Evolutionary conservation across 2,329 filamentous ascomycete genomes (phyloP), one percentile per base, ranked within the genome.

Genomic region (Eurotiales sp.): DNA sequence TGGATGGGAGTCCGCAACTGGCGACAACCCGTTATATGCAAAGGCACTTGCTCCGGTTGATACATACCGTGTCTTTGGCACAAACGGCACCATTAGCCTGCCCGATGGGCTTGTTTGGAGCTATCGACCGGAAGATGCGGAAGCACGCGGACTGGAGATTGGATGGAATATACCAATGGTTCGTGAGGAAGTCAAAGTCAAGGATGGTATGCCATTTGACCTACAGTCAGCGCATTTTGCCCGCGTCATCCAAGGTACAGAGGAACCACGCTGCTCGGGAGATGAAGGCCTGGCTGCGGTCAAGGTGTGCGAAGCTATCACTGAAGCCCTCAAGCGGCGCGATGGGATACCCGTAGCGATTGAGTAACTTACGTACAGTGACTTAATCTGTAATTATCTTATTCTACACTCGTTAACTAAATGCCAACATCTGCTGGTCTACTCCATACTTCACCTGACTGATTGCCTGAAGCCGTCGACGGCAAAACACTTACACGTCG

Each of bases 251-350:
- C 44, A 37, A 22, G 41, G 30, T 23, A 25, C 39, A 10, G 49
- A 50, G 32, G 29, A 32, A 1, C 50, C 52, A 25, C 15, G 27
- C n/a, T 56, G 55, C 25, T 52, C 52, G n/a, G 55, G 29, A 8
- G 52, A 55, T 43, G 55, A 55, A 36, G 55, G 52, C 17, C 34
- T 56, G 15, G 46, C 46, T 19, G 55, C 55, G 11, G 52, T 56
- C 3, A 32, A 22, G 29, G 55, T 55, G 3, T 55, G 52, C 22
- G 55, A 56, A 25, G 50, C 50, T 22, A 39, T 55, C 15, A 47
- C 8, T 10, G 34, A 37, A 17, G 34, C 34, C 11, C 34, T 37
- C 3, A 21, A 21, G 34, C 6, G 17, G 15, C 8, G 34, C 3
- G 34, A 37, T 21, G 34, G 34, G 17, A 21, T 37, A 11, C 34